These are phyloP conservation scores for Wickerhamiella cacticola DNA, from an alignment of 805 yeast species.

Conservation along the genomic window DNA sequence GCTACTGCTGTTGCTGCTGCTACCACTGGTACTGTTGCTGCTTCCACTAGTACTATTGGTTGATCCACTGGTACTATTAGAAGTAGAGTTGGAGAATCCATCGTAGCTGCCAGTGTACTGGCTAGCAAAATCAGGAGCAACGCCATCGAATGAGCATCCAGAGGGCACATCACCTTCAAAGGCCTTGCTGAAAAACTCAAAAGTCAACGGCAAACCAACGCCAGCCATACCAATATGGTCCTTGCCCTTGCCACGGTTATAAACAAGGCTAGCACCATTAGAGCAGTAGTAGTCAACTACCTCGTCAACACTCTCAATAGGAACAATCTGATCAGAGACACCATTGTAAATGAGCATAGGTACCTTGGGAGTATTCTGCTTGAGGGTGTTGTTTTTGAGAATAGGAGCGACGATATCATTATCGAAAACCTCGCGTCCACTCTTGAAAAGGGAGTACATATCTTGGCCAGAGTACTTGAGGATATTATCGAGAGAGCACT, in stretches of 20 bases:
- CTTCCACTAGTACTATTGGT: neutral
- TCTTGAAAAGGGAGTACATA: conserved; percentile 17
- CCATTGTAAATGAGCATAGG: conserved; percentile 25
- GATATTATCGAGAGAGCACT: conserved; percentile 17
- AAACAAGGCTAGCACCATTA: conserved; percentile 21
- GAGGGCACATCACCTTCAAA: conserved; percentile 3
- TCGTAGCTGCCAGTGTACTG: conserved; percentile 4
- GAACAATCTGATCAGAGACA: conserved; percentile 22
- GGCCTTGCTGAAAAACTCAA: neutral
- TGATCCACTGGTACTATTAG: neutral
- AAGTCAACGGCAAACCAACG: neutral
- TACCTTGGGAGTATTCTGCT: conserved; percentile 19
- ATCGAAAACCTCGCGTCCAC: conserved; percentile 18
- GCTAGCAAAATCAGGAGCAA: conserved; percentile 5
- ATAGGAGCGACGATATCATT: conserved; percentile 13
- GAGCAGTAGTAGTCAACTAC: conserved; percentile 21
- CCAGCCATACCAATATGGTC: conserved; percentile 13
- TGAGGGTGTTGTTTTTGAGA: conserved; percentile 21
- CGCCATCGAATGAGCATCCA: conserved; percentile 11
- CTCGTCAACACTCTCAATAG: conserved; percentile 17
- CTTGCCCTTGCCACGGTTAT: conserved; percentile 15
- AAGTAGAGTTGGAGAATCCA: neutral
- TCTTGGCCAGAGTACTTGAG: conserved; percentile 15
- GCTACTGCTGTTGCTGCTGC: neutral
- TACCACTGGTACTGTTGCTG: neutral